These are phyloP conservation scores for Trifolium repens DNA, from an alignment of 306 rosid genomes.

Conservation along the genomic window DNA sequence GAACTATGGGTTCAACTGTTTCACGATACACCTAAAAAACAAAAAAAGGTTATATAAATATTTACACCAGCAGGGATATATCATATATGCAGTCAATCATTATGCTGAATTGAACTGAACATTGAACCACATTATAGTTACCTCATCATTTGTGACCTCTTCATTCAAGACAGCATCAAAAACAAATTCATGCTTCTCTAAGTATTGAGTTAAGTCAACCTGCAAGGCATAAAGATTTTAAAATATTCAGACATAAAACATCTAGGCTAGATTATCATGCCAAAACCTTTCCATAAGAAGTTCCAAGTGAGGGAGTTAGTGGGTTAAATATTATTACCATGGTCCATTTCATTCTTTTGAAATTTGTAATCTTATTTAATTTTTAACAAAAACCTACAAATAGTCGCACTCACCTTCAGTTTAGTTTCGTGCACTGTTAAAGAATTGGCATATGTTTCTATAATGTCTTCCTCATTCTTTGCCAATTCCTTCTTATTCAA, in stretches of 20 bases:
- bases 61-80: slow-evolving; percentile 30
- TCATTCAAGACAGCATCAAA: slow-evolving; percentile 98
- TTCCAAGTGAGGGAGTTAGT: neutral
- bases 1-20: slow-evolving; percentile 99
- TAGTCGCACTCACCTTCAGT: slow-evolving; percentile 66
- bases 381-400: neutral
- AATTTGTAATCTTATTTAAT: slow-evolving; percentile 15
- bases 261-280: slow-evolving; percentile 18
- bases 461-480: slow-evolving; percentile 94
- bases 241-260: slow-evolving; percentile 32
- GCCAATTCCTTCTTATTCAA: slow-evolving; percentile 90
- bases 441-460: slow-evolving; percentile 78
- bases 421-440: slow-evolving; percentile 94
- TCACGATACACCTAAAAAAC: slow-evolving; percentile 86
- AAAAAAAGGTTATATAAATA: slow-evolving; percentile 13
- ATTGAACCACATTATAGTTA: slow-evolving; percentile 45
- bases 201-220: slow-evolving; percentile 96
- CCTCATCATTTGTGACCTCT: slow-evolving; percentile 97
- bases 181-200: slow-evolving; percentile 94
- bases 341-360: neutral
- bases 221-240: slow-evolving; percentile 51
- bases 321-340: slow-evolving; percentile 1
- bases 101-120: slow-evolving; percentile 7
- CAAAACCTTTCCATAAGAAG: slow-evolving; percentile 16
- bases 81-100: slow-evolving; percentile 7